Conservation (phyloP, 208 protist genomes). For the Porcisia deanei region DNA sequence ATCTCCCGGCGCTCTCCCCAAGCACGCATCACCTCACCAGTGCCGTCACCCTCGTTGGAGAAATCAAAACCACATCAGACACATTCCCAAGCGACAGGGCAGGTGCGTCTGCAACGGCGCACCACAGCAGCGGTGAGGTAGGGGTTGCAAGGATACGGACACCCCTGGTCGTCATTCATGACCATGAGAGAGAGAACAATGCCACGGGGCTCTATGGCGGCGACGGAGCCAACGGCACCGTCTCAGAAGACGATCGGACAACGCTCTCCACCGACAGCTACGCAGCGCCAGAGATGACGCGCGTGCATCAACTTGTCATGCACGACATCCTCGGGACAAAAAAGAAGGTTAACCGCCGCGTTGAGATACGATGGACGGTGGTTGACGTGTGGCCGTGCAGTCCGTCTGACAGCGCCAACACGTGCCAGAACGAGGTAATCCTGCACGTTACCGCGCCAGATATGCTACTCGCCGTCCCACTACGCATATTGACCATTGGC, state of each 20-base stretch:
- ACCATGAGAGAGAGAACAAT: neutral
- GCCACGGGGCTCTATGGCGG: neutral
- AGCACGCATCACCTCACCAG: constrained; percentile 14
- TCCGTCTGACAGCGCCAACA: neutral
- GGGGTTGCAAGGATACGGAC: neutral
- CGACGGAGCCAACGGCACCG: neutral
- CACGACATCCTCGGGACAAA: constrained; percentile 20
- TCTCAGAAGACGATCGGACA: neutral
- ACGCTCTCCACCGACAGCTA: constrained; percentile 6
- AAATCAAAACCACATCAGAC: neutral
- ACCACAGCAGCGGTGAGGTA: neutral
- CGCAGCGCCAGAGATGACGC: constrained; percentile 4
- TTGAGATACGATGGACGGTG: constrained; percentile 27
- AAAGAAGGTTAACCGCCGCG: constrained; percentile 13
- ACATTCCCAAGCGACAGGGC: neutral
- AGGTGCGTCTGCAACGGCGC: neutral
- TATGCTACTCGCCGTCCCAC: constrained; percentile 23
- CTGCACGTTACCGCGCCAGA: constrained; percentile 30
- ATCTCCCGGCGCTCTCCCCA: neutral
- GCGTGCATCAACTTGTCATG: constrained; percentile 24
- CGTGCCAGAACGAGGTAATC: constrained; percentile 26
- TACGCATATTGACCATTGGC: constrained; percentile 39
- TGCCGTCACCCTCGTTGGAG: neutral
- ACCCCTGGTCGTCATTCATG: constrained; percentile 11
- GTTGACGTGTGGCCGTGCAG: constrained; percentile 18